Conservation (phyloP, 2,329 filamentous ascomycete species). For the Dactylonectria macrodidyma region DNA sequence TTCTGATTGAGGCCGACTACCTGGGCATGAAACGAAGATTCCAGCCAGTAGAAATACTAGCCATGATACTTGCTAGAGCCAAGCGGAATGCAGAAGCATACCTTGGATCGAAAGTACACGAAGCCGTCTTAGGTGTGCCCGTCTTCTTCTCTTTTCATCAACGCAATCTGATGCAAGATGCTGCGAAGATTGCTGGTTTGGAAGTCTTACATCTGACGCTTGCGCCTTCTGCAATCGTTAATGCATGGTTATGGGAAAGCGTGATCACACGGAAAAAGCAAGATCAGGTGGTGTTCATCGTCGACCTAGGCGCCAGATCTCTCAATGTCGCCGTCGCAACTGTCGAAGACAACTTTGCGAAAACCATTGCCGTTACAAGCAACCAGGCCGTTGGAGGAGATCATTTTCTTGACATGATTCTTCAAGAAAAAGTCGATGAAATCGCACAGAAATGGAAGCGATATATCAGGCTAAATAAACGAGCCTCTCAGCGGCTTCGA, state of each 20-base stretch:
- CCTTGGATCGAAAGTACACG: background rate
- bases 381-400: background rate
- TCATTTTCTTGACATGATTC: background rate
- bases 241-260: background rate
- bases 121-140: background rate
- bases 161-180: background rate
- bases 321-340: background rate
- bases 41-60: background rate
- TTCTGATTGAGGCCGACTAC: background rate
- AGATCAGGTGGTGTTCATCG: background rate
- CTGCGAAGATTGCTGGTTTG: background rate
- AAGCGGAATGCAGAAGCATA: constrained; percentile 4
- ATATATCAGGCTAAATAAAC: background rate
- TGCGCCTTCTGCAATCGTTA: background rate
- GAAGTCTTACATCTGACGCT: background rate
- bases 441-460: background rate
- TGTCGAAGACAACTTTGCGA: background rate
- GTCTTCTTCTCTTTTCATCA: background rate
- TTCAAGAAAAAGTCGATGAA: background rate
- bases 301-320: background rate
- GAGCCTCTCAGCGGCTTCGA: background rate
- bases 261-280: background rate
- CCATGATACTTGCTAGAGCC: constrained; percentile 4
- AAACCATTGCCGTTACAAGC: background rate
- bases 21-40: background rate